Percentiles rank a stretch among this genome's conserved stretches.
phyloP scores from a whole-genome alignment of 106 monocot genomes.

The Phalaenopsis equestris region DNA sequence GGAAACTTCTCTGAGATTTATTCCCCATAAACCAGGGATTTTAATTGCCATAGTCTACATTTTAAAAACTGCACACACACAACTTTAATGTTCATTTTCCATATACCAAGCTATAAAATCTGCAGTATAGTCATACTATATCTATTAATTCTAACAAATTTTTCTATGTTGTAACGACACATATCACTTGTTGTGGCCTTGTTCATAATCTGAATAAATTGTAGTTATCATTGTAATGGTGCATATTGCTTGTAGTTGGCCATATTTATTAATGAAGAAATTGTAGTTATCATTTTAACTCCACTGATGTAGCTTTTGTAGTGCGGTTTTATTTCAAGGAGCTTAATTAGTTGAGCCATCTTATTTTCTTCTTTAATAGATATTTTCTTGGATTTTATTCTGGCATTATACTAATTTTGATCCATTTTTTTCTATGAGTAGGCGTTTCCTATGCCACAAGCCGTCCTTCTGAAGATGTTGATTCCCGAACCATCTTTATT shows the following conservation, averaged over 20 bases:
- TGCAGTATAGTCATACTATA: too few relatives aligned
- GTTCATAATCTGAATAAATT: too few relatives aligned
- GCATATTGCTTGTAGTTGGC: background rate
- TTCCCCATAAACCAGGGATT: too few relatives aligned
- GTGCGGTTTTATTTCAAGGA: background rate
- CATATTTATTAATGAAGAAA: background rate
- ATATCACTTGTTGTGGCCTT: too few relatives aligned
- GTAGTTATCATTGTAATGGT: background rate
- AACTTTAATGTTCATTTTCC: too few relatives aligned
- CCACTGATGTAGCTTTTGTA: background rate
- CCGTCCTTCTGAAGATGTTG: constrained; percentile 52
- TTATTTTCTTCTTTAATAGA: background rate
- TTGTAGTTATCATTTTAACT: background rate
- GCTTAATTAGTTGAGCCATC: background rate
- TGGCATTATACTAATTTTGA: background rate
- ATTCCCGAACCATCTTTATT: constrained; percentile 52
- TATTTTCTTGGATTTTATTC: background rate
- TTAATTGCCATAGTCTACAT: too few relatives aligned
- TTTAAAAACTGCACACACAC: too few relatives aligned
- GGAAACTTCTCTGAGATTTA: background rate
- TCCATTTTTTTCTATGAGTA: constrained; percentile 3
- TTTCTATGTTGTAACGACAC: too few relatives aligned
- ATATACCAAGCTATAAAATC: too few relatives aligned
- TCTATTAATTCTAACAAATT: too few relatives aligned
- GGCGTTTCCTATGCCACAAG: constrained; percentile 42